Conservation (phyloP, 208 protist genomes). For the Trypanosoma rangeli region DNA sequence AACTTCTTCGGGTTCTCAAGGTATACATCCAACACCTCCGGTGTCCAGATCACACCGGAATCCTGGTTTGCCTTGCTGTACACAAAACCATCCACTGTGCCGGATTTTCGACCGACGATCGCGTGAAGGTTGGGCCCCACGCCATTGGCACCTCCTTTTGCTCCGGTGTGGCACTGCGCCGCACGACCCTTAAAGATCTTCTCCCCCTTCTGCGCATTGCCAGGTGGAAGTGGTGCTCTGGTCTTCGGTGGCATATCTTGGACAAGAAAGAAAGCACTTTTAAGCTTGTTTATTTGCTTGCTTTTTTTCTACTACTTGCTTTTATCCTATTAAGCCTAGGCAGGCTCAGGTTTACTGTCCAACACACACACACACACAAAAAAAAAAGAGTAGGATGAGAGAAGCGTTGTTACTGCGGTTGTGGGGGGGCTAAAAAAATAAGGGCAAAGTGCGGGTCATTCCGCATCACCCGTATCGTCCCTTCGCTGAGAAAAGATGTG, state of each 20-base stretch:
- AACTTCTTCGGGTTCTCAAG: slow-evolving; percentile 98
- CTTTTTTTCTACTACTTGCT: slow-evolving; percentile 13
- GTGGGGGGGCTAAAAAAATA: no score
- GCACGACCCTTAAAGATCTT: slow-evolving; percentile 94
- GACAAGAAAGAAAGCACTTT: neutral
- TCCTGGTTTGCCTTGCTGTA: slow-evolving; percentile 96
- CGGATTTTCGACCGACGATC: slow-evolving; percentile 91
- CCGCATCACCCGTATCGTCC: no score
- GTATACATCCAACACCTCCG: slow-evolving; percentile 94
- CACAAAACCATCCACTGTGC: slow-evolving; percentile 89
- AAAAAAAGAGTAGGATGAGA: no score
- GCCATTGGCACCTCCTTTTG: slow-evolving; percentile 88
- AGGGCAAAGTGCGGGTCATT: no score
- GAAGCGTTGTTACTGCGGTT: no score
- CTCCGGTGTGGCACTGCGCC: slow-evolving; percentile 93
- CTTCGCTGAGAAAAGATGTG: no score
- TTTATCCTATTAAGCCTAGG: neutral
- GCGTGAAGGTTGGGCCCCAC: slow-evolving; percentile 92
- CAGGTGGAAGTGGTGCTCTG: slow-evolving; percentile 64
- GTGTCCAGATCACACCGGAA: slow-evolving; percentile 91
- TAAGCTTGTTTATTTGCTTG: slow-evolving; percentile 7
- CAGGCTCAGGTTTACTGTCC: no score
- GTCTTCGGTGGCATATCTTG: slow-evolving; percentile 68
- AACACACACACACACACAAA: no score
- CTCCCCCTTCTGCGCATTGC: slow-evolving; percentile 81